These are phyloP conservation scores for Nicotiana obtusifolia DNA, from an alignment of 257 asterid species.

Conservation along the genomic window DNA sequence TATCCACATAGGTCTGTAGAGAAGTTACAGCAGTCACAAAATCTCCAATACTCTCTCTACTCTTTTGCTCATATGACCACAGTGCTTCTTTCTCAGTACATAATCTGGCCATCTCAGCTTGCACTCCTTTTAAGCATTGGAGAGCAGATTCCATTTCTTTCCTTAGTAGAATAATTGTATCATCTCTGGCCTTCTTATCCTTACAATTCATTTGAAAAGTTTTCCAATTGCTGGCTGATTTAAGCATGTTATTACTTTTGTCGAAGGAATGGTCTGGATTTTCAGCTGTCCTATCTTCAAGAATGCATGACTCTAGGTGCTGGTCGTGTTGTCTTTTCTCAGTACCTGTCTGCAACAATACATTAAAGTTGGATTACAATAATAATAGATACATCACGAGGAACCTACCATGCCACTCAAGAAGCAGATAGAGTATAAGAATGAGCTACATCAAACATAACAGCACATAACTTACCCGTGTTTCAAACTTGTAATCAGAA, in stretches of 20 bases:
- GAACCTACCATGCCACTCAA: not conserved
- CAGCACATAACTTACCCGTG: constrained; percentile 40
- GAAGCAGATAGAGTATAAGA: constrained; percentile 4
- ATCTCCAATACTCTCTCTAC: constrained; percentile 41
- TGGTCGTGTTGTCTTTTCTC: constrained; percentile 26
- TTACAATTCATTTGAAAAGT: constrained; percentile 22
- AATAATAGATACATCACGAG: constrained; percentile 8
- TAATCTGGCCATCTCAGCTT: constrained; percentile 59
- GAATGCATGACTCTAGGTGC: constrained; percentile 19
- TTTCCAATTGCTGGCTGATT: constrained; percentile 10
- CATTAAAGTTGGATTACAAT: constrained; percentile 1
- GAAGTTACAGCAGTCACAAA: constrained; percentile 38
- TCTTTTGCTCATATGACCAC: constrained; percentile 43
- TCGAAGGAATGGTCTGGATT: constrained; percentile 7
- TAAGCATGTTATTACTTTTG: constrained; percentile 8
- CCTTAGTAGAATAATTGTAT: constrained; percentile 52
- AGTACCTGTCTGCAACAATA: constrained; percentile 67
- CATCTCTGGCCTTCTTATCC: constrained; percentile 40
- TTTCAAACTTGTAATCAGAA: constrained; percentile 24
- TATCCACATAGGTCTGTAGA: constrained; percentile 43
- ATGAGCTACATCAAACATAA: constrained; percentile 9
- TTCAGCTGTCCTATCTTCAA: constrained; percentile 18
- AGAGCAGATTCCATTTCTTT: constrained; percentile 71
- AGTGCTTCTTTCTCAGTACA: constrained; percentile 52
- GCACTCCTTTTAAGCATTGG: constrained; percentile 58